These are phyloP conservation scores for Codiaeum variegatum DNA, from an alignment of 441 rosid species.

Conservation along the genomic window DNA sequence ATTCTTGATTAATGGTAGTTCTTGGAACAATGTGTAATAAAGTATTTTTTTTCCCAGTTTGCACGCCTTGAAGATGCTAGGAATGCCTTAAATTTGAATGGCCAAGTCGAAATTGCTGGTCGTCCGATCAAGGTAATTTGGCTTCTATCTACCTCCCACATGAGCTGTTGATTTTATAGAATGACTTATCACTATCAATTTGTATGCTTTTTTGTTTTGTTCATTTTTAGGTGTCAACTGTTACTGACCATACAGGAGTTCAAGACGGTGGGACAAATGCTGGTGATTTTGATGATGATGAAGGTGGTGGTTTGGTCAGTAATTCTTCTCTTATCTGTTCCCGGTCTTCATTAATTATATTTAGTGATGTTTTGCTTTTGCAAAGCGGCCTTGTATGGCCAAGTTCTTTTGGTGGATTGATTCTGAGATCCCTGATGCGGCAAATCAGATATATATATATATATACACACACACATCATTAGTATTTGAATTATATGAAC, in stretches of 20 bases:
- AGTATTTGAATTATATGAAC: background rate
- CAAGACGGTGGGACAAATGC: conserved; percentile 65
- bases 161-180: background rate
- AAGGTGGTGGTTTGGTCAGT: conserved; percentile 95
- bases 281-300: conserved; percentile 95
- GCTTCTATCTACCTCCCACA: background rate
- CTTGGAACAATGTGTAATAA: too few relatives aligned
- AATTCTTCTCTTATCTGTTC: conserved; percentile 14
- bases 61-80: conserved; percentile 95
- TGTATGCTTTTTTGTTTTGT: conserved; percentile 5
- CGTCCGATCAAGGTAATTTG: conserved; percentile 76
- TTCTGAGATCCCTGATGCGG: background rate
- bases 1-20: background rate
- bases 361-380: background rate
- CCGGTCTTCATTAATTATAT: background rate
- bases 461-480: too few relatives aligned
- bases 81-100: conserved; percentile 85
- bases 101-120: conserved; percentile 86
- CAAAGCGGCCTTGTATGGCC: background rate
- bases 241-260: conserved; percentile 75
- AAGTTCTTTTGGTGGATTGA: background rate
- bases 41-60: too few relatives aligned
- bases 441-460: too few relatives aligned
- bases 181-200: background rate
- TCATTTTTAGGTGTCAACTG: conserved; percentile 79